Evolutionary conservation across 345 rosid species (phyloP).

Genomic region (Erodium maritimum): DNA sequence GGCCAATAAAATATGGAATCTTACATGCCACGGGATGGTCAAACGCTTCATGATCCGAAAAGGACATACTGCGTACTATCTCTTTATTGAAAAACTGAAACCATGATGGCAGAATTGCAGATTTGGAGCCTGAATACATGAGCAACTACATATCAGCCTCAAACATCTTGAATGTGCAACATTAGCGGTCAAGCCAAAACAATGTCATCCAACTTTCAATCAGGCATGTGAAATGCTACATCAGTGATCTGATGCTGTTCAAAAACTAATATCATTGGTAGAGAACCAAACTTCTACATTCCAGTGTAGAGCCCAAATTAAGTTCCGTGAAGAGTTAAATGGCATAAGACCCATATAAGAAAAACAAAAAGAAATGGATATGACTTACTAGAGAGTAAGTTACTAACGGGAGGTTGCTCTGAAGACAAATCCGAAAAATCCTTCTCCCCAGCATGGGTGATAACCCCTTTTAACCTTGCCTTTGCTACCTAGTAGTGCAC

Average conservation of each 20-base stretch:
- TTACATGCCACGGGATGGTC: conserved; percentile 99
- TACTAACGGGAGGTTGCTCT: conserved; percentile 48
- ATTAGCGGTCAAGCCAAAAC: not conserved
- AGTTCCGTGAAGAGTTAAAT: not conserved
- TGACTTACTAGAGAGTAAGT: conserved; percentile 56
- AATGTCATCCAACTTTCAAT: not conserved
- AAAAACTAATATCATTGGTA: not conserved
- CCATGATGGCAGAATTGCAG: conserved; percentile 76
- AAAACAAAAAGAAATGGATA: not conserved
- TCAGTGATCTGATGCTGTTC: not conserved
- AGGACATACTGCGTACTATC: conserved; percentile 58
- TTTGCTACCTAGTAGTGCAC: conserved; percentile 52
- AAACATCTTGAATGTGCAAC: not conserved
- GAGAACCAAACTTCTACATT: not conserved
- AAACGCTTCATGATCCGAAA: conserved; percentile 92
- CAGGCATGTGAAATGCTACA: not conserved
- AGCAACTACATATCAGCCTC: conserved; percentile 3
- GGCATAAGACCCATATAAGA: not conserved
- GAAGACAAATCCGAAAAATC: conserved; percentile 38
- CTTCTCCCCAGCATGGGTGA: conserved; percentile 61
- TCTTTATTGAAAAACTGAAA: conserved; percentile 71
- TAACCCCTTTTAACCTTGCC: conserved; percentile 60
- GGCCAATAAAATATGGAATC: conserved; percentile 14
- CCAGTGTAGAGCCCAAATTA: not conserved
- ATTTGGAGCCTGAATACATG: conserved; percentile 47